Conservation (phyloP, 768 basidiomycete species). For the Pleurotus tuoliensis region DNA sequence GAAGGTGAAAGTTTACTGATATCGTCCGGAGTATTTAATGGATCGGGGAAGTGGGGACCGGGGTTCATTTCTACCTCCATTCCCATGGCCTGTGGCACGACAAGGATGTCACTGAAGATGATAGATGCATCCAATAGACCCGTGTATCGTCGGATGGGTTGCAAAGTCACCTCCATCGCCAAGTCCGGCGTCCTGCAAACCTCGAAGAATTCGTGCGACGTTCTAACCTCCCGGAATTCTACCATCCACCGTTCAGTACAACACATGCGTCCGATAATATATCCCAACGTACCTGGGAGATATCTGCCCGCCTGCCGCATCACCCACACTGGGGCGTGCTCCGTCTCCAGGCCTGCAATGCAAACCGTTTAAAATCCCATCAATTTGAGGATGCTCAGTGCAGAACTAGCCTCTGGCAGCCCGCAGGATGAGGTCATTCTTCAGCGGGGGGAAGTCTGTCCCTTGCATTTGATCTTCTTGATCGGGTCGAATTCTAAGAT, state of each 20-base stretch:
- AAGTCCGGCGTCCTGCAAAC: constrained; percentile 90
- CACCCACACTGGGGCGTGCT: constrained; percentile 95
- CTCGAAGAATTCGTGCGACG: constrained; percentile 90
- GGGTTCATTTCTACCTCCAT: constrained; percentile 95
- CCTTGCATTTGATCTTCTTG: constrained; percentile 25
- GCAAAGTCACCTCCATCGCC: constrained; percentile 86
- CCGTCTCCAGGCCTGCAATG: constrained; percentile 69
- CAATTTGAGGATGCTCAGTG: constrained; percentile 1
- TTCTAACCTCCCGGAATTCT: constrained; percentile 90
- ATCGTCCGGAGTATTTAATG: constrained; percentile 76
- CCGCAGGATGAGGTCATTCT: constrained; percentile 86
- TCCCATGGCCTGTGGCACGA: constrained; percentile 96
- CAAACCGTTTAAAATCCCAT: not conserved
- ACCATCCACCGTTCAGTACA: not conserved
- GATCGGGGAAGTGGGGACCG: constrained; percentile 83
- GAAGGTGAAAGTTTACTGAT: constrained; percentile 51
- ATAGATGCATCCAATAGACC: constrained; percentile 92
- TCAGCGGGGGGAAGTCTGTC: constrained; percentile 61
- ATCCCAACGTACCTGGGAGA: constrained; percentile 69
- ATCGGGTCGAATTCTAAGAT: not conserved
- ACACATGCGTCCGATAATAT: too few relatives aligned
- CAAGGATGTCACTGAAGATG: constrained; percentile 98
- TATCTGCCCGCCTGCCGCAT: constrained; percentile 98
- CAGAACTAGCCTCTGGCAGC: constrained; percentile 68
- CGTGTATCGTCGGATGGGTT: constrained; percentile 86